Conservation (phyloP, 176 grass and related monocot genomes). For the Avena insularis region DNA sequence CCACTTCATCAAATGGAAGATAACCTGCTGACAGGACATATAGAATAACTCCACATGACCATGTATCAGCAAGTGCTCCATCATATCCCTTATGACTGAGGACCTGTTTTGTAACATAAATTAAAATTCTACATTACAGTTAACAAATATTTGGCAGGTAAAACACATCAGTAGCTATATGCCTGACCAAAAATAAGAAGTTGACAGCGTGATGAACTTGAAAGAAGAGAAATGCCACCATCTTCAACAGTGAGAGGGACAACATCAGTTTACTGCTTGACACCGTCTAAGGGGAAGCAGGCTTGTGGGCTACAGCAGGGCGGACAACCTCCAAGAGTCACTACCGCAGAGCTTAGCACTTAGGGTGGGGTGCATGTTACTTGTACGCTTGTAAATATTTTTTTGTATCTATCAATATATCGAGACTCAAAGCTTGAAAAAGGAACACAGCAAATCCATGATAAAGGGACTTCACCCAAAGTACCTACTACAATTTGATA, state of each 20-base stretch:
- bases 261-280: slow-evolving; percentile 6
- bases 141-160: slow-evolving; percentile 35
- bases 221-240: background rate
- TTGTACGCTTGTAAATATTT: background rate
- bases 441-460: slow-evolving; percentile 32
- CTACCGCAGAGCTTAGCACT: background rate
- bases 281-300: background rate
- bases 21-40: slow-evolving; percentile 96
- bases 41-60: slow-evolving; percentile 97
- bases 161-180: slow-evolving; percentile 17
- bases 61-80: slow-evolving; percentile 94
- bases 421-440: slow-evolving; percentile 6
- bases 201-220: background rate
- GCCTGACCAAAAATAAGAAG: slow-evolving; percentile 24
- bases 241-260: slow-evolving; percentile 7
- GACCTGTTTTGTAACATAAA: slow-evolving; percentile 61
- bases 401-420: background rate
- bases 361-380: background rate
- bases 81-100: slow-evolving; percentile 97
- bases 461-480: background rate
- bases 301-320: background rate
- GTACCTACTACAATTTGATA: slow-evolving; percentile 34
- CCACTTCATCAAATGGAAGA: slow-evolving; percentile 98
- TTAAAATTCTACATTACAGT: slow-evolving; percentile 8
- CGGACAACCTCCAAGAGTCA: background rate